Evolutionary conservation across 208 protist genomes (phyloP).

Genomic region (Acanthamoeba lenticulata): DNA sequence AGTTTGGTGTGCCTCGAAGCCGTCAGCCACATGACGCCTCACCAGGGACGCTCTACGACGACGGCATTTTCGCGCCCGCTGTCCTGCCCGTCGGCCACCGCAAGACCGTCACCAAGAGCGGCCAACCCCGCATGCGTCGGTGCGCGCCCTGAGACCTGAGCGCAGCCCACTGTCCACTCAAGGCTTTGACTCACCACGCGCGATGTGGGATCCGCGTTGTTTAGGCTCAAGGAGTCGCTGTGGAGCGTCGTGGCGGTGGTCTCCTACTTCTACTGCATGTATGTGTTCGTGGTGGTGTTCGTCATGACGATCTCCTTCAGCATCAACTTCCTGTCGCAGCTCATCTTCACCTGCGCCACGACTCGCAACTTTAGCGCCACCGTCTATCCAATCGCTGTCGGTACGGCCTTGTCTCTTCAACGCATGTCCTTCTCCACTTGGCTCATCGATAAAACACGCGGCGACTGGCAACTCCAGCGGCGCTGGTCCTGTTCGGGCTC

Average conservation of each 20-base stretch:
- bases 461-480: no score
- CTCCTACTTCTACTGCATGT: constrained; percentile 49
- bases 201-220: neutral
- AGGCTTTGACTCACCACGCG: neutral
- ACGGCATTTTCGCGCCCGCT: neutral
- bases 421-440: no score
- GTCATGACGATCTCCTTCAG: constrained; percentile 54
- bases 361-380: constrained; percentile 21
- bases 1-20: neutral
- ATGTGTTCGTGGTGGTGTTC: constrained; percentile 65
- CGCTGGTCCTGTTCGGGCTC: constrained; percentile 33
- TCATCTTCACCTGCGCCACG: constrained; percentile 65
- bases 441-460: no score
- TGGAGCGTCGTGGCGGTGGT: constrained; percentile 23
- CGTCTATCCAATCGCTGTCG: constrained; percentile 15
- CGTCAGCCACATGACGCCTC: neutral
- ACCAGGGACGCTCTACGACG: neutral
- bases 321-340: constrained; percentile 68
- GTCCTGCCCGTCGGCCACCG: neutral
- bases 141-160: neutral
- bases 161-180: neutral
- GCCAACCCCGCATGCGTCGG: neutral
- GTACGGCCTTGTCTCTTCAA: neutral
- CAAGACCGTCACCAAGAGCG: neutral
- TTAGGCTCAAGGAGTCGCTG: constrained; percentile 49